Conservation (phyloP, 345 rosid genomes). For the Populus simonii region DNA sequence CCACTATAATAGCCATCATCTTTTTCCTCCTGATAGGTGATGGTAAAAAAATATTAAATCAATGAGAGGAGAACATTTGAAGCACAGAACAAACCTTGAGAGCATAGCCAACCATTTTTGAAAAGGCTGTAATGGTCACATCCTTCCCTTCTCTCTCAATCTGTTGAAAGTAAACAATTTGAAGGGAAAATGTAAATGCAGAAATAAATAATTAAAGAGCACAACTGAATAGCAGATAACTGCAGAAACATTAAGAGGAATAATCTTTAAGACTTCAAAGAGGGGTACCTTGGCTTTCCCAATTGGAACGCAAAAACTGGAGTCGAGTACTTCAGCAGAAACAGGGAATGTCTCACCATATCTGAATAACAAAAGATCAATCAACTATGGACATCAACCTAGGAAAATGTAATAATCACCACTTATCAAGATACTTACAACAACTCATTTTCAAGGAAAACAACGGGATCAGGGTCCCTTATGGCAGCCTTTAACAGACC, state of each 20-base stretch:
- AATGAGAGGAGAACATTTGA: neutral
- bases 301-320: slow-evolving; percentile 89
- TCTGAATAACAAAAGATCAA: slow-evolving; percentile 34
- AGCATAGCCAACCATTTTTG: slow-evolving; percentile 80
- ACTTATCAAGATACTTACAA: slow-evolving; percentile 49
- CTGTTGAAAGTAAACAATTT: slow-evolving; percentile 37
- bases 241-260: slow-evolving; percentile 5
- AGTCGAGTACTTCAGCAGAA: slow-evolving; percentile 84
- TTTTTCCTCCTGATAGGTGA: neutral
- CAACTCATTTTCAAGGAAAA: slow-evolving; percentile 92
- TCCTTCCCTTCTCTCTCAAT: slow-evolving; percentile 90
- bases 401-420: neutral
- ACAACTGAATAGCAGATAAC: neutral
- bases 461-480: slow-evolving; percentile 95
- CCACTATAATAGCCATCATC: neutral
- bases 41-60: neutral
- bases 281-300: slow-evolving; percentile 84
- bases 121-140: slow-evolving; percentile 78
- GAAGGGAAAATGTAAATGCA: neutral
- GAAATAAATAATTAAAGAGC: neutral
- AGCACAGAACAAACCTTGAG: slow-evolving; percentile 58
- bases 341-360: slow-evolving; percentile 91
- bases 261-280: slow-evolving; percentile 3
- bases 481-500: slow-evolving; percentile 93
- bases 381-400: slow-evolving; percentile 6